Base-by-base conservation (phyloP, 371 early-diverging fungal genomes). In the Thermomucor indicae-seudaticae region DNA sequence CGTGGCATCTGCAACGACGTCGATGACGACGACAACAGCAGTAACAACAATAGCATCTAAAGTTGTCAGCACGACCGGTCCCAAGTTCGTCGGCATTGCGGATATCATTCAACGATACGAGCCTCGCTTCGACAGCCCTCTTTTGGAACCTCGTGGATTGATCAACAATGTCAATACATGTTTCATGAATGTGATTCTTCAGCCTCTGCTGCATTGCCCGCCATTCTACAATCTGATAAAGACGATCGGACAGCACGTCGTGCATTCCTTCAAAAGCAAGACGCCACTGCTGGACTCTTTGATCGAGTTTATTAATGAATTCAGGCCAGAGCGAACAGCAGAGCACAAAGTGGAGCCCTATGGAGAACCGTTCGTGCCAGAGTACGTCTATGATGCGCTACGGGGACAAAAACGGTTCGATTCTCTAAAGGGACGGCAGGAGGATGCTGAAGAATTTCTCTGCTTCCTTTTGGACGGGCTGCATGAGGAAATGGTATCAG, bases 381-480 rank as follows among this genome's bases (percentile, higher is more conserved):
- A 93, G 54, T 86, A 89, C 60, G 92, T 97, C 2, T 96, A 96
- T 55, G 88, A 92, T 54, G 91, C 94, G 11, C 64, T 96, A 25
- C 79, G 91, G 25, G 73, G 81, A 12, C 78, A 83, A 60, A 89
- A 88, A 47, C 79, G 85, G 31, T 88, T 93, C 39, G 86, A 91
- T 51, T 87, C 91, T 0, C 73, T 88, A 55, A 84, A 85, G 79
- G 97, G 97, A 6, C 83, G 93, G 32, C 97, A 98, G 67, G 96
- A 98, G 62, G 98, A 98, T 62, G 96, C 97, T 1, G 91, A 96
- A 48, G 97, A 98, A 65, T 97, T 95, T 68, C 62, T 97, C 51
- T 90, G 91, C 42, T 93, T 86, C 56, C 61, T 98, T 10, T 65
- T 98, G 46, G 91, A 98, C 62, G 96, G 92, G 2, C 67, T 98